Conservation (phyloP, 192 early-diverging fungal species). For the Coemansia sp. region DNA sequence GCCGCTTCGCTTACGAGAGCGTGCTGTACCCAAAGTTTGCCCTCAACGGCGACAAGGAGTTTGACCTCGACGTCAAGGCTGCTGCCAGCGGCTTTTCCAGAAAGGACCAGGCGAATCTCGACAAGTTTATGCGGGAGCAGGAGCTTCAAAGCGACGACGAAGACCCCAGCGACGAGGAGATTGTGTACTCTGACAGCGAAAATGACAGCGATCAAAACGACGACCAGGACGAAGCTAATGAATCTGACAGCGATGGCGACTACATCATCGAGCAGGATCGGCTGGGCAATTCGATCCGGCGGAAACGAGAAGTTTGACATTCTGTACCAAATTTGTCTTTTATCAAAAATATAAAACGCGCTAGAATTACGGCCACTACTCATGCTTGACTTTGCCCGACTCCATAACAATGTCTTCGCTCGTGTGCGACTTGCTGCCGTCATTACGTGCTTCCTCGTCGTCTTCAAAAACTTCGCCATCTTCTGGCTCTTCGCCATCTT, state of each 20-base stretch:
- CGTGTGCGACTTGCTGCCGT: constrained; percentile 29
- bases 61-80: constrained; percentile 92
- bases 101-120: constrained; percentile 86
- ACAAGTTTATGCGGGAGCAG: constrained; percentile 40
- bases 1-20: constrained; percentile 89
- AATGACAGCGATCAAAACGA: constrained; percentile 11
- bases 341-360: neutral
- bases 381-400: constrained; percentile 41
- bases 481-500: constrained; percentile 45
- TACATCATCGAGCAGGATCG: constrained; percentile 44
- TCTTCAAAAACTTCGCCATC: constrained; percentile 53
- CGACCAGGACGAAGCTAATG: constrained; percentile 30
- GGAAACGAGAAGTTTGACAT: constrained; percentile 16
- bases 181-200: constrained; percentile 18
- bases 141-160: constrained; percentile 5
- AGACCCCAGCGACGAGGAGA: constrained; percentile 32
- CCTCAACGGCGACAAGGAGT: constrained; percentile 77
- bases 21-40: constrained; percentile 88
- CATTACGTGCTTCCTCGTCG: constrained; percentile 23
- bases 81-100: constrained; percentile 95
- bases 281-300: constrained; percentile 44
- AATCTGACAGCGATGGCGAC: constrained; percentile 24
- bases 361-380: constrained; percentile 8
- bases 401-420: constrained; percentile 51
- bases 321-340: neutral